phyloP scores from a whole-genome alignment of 352 stramenopile species.

The Sclerospora graminicola region DNA sequence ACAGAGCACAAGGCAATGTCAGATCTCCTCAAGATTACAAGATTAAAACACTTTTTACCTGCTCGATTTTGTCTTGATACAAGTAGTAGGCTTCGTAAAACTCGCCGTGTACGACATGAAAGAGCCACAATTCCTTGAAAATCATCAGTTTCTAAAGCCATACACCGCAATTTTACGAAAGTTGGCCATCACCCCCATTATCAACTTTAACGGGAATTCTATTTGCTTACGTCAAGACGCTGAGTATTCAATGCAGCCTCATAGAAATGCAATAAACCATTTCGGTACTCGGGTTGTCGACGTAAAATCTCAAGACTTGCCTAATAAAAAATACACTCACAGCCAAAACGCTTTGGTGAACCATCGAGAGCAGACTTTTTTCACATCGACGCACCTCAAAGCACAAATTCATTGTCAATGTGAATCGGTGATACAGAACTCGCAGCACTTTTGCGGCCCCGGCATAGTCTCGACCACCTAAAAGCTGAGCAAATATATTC shows the following conservation, averaged over 20 bases:
- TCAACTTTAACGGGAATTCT: too few species aligned
- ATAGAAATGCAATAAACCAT: slow-evolving; percentile 50
- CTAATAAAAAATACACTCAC: slow-evolving; percentile 15
- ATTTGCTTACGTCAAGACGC: slow-evolving; percentile 42
- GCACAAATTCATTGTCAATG: slow-evolving; percentile 40
- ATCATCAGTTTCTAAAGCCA: slow-evolving; percentile 59
- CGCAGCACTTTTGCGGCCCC: slow-evolving; percentile 55
- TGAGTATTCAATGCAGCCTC: slow-evolving; percentile 29
- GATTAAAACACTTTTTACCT: slow-evolving; percentile 29
- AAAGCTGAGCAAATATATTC: slow-evolving; percentile 24
- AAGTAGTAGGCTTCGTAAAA: slow-evolving; percentile 75
- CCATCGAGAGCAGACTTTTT: not conserved
- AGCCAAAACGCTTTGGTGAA: not conserved
- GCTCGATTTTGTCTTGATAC: slow-evolving; percentile 66
- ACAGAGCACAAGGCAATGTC: not conserved
- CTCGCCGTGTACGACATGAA: slow-evolving; percentile 56
- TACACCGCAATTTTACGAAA: too few species aligned
- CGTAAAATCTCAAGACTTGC: slow-evolving; percentile 70
- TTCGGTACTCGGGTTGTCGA: slow-evolving; percentile 33
- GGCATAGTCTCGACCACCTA: slow-evolving; percentile 58
- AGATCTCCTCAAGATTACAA: too few species aligned
- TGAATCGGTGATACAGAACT: slow-evolving; percentile 61
- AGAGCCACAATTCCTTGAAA: slow-evolving; percentile 63
- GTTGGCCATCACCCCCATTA: too few species aligned
- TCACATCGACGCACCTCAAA: slow-evolving; percentile 33